These are phyloP conservation scores for Xylaria sp. DNA, from an alignment of 2,329 filamentous ascomycete genomes.

Conservation along the genomic window DNA sequence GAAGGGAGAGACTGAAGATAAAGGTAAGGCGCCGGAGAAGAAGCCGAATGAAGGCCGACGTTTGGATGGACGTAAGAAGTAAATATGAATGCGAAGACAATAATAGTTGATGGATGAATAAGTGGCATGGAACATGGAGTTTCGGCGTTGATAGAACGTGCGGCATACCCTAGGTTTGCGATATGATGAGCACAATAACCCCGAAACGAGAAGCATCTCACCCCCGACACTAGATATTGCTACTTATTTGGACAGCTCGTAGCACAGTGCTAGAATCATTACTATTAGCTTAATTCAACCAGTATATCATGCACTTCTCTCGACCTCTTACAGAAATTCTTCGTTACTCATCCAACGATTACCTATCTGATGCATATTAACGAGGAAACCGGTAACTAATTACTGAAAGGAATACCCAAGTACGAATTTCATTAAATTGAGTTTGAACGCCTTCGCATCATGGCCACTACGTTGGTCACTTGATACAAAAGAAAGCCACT, in stretches of 20 bases:
- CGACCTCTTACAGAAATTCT: no score
- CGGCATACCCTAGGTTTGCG: slow-evolving; percentile 23
- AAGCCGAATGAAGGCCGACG: slow-evolving; percentile 59
- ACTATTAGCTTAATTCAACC: background rate
- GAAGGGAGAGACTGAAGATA: slow-evolving; percentile 67
- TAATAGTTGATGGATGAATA: background rate
- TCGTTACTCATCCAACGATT: no score
- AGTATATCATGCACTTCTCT: background rate
- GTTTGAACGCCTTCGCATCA: no score
- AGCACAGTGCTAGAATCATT: background rate
- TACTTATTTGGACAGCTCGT: background rate
- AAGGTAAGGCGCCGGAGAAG: slow-evolving; percentile 60
- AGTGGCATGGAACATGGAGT: slow-evolving; percentile 37
- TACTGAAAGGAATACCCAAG: no score
- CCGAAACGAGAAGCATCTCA: slow-evolving; percentile 3
- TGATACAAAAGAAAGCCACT: no score
- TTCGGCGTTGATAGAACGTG: slow-evolving; percentile 32
- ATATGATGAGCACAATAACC: slow-evolving; percentile 9
- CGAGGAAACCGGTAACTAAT: no score
- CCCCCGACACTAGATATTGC: background rate
- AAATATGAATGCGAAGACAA: background rate
- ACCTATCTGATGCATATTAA: no score
- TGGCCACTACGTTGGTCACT: no score
- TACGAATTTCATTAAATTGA: no score
- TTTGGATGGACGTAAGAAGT: slow-evolving; percentile 56